These are phyloP conservation scores for Crithidia acanthocephali DNA, from an alignment of 208 protist species.

Conservation along the genomic window DNA sequence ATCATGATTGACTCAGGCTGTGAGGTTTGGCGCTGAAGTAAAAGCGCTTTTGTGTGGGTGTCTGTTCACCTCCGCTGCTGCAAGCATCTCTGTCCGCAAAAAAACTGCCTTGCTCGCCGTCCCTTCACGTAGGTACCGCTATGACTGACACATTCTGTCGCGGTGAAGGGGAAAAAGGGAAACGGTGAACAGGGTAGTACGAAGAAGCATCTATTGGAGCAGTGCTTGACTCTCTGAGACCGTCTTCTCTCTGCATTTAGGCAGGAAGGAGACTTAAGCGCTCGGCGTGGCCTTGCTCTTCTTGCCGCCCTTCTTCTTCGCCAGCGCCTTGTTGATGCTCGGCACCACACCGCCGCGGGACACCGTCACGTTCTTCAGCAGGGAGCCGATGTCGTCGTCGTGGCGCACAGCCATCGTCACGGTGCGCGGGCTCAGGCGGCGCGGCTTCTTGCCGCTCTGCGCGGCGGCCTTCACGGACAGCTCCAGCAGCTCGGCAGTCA, in stretches of 20 bases:
- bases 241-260: neutral
- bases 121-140: no score
- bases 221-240: neutral
- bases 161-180: no score
- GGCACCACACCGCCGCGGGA: slow-evolving; percentile 72
- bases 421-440: slow-evolving; percentile 67
- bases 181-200: neutral
- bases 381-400: slow-evolving; percentile 63
- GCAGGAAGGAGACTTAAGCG: slow-evolving; percentile 30
- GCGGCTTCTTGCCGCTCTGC: slow-evolving; percentile 61
- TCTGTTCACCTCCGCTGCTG: no score
- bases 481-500: slow-evolving; percentile 86
- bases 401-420: slow-evolving; percentile 72
- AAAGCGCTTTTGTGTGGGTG: no score
- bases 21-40: no score
- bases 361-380: slow-evolving; percentile 74
- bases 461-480: slow-evolving; percentile 47
- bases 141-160: no score
- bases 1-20: no score
- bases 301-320: slow-evolving; percentile 80
- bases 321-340: slow-evolving; percentile 75
- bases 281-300: slow-evolving; percentile 69
- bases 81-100: no score
- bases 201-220: neutral
- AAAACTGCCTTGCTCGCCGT: no score